Evolutionary conservation across 1,284 basidiomycete species (phyloP).

Genomic region (Ganoderma resinaceum): DNA sequence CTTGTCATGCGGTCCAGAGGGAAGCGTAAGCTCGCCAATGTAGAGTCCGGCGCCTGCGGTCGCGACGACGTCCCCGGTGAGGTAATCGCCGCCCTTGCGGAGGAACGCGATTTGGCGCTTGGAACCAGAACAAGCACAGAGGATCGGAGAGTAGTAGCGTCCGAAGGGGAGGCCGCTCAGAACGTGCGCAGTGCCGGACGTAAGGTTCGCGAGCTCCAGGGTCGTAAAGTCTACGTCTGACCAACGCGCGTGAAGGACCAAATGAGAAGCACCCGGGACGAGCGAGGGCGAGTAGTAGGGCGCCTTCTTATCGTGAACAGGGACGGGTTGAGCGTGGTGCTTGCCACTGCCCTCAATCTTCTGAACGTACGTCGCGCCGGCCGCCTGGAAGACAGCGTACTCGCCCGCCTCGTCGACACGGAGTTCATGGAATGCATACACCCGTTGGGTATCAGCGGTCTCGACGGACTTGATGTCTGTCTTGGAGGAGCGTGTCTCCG

Average conservation of each 20-base stretch:
- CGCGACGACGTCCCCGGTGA: slow-evolving; percentile 70
- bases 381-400: slow-evolving; percentile 61
- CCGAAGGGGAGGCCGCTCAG: slow-evolving; percentile 65
- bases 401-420: slow-evolving; percentile 58
- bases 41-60: slow-evolving; percentile 70
- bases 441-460: slow-evolving; percentile 57
- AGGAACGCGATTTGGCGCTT: slow-evolving; percentile 66
- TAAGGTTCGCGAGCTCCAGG: slow-evolving; percentile 68
- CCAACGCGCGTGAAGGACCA: slow-evolving; percentile 72
- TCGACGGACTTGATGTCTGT: slow-evolving; percentile 60
- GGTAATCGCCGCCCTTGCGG: slow-evolving; percentile 61
- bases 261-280: slow-evolving; percentile 51
- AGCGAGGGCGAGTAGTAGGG: slow-evolving; percentile 77
- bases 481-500: slow-evolving; percentile 59
- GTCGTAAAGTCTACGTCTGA: slow-evolving; percentile 67
- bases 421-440: slow-evolving; percentile 67
- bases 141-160: slow-evolving; percentile 64
- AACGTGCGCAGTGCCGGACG: slow-evolving; percentile 52
- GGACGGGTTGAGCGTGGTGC: slow-evolving; percentile 46
- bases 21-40: slow-evolving; percentile 62
- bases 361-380: slow-evolving; percentile 59
- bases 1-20: slow-evolving; percentile 38
- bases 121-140: slow-evolving; percentile 53
- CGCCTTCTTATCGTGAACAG: slow-evolving; percentile 51
- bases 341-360: slow-evolving; percentile 42